Base-by-base conservation (phyloP, 306 rosid species). In the Hylodesmum podocarpum region DNA sequence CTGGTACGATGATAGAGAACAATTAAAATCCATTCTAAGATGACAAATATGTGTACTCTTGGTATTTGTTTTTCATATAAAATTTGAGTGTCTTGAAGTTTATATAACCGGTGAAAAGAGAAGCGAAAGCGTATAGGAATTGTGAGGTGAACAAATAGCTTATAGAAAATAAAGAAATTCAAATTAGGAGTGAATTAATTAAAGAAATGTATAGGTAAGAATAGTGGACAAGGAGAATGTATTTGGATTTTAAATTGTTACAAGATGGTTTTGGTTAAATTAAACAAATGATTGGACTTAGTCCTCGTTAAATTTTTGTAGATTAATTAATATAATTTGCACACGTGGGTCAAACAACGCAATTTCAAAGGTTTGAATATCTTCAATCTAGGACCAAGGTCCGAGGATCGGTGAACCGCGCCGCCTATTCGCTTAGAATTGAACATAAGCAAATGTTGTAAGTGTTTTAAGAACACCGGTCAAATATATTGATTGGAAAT, bases 21-120 rank as follows among this genome's bases (percentile, higher is more conserved):
- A 50, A 49, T 40, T 25, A 4, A 74, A 83, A 50, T 79, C 81
- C 83, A 83, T 78, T 50, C 8, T 53, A 31, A 22, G 51, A 22
- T 24, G 9, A 18, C 5, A 36, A 19, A 64, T 34, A 11, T 63
- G 27, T 25, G 19, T 61, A 29, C 24, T n/a, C 4, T 21, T 37
- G 8, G 0, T 18, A 1, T 69, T 0, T 49, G 0, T 13, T 40
- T 22, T 61, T 6, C n/a, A 6, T 47, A 0, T 6, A 70, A 70
- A 12, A 31, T 11, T 6, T 1, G 31, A 70, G 63, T 5, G 62
- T 21, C 47, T 29, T 70, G 33, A 36, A 33, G 22, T 12, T 70
- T 50, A 50, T 70, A 70, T 49, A 50, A 18, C 2, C 16, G 1
- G 0, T 1, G 62, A 49, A 50, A 33, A 70, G 75, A 33, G 62